Conservation (phyloP, 345 rosid species). For the Euphorbia lathyris region DNA sequence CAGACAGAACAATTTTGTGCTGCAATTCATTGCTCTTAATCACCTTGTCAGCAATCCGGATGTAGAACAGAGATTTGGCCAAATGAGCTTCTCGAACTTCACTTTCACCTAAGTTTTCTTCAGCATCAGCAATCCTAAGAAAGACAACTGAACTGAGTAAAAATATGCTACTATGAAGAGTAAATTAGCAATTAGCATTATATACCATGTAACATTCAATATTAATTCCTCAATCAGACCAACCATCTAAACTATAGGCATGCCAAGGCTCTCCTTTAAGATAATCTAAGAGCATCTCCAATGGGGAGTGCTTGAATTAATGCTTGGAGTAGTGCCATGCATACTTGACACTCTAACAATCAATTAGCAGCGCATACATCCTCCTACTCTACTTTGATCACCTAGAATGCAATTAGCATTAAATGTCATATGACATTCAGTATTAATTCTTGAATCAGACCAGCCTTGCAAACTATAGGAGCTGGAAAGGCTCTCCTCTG, state of each 20-base stretch:
- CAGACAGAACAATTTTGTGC: constrained; percentile 3
- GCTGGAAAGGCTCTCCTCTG: neutral
- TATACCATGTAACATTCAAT: neutral
- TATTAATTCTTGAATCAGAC: neutral
- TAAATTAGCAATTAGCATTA: neutral
- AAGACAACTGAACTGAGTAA: constrained; percentile 11
- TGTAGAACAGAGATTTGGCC: constrained; percentile 84
- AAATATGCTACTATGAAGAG: neutral
- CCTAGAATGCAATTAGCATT: neutral
- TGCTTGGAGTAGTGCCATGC: too few species aligned
- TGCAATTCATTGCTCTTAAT: neutral
- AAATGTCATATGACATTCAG: neutral
- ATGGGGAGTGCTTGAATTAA: too few species aligned
- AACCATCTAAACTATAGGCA: neutral
- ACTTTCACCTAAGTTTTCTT: constrained; percentile 95
- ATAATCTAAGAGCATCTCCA: neutral
- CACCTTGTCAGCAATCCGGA: constrained; percentile 89
- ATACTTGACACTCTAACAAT: neutral
- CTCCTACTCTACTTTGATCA: neutral
- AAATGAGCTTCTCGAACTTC: constrained; percentile 99
- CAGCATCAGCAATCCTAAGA: constrained; percentile 93
- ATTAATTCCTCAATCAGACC: neutral
- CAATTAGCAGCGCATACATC: neutral
- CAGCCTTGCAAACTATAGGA: neutral
- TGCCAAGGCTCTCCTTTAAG: neutral